Evolutionary conservation across 169 alveolate species (phyloP), one percentile per base, ranked within the genome.

Genomic region (Cyclospora cayetanensis): DNA sequence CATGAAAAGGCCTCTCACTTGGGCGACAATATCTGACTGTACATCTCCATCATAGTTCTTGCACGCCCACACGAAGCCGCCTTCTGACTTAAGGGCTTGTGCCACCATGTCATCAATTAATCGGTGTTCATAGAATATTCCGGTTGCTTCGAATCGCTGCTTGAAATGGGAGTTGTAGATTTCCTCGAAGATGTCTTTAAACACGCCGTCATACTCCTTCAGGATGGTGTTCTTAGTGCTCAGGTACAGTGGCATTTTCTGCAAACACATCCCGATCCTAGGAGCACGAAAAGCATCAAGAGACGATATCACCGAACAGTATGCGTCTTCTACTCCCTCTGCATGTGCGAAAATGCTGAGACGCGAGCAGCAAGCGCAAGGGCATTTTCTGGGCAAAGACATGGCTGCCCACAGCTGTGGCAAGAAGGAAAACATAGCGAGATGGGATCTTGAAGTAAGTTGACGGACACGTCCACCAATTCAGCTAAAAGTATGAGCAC

Each of bases 11-110:
- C 34, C 37, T 4, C 92, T 20, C 43, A 90, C 94, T 79, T 98
- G 99, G 63, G 99, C 99, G 31, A 98, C 98, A 46, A 97, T 96
- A 92, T 98, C 99, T 15, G 98, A 96, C 95, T 97, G 98, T 34
- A 98, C 99, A 93, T 98, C 99, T 29, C 99, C 99, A 91, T 98
- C 99, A 94, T 98, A 98, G 96, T 98, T 98, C 95, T 98, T 98
- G 96, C 99, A 98, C n/a, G 99, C 99, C 99, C 99, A 98, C 42
- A 98, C 99, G 93, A 98, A 98, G 55, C 99, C 99, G 34, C 99
- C 99, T 46, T 95, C 97, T 4, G 98, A 94, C 96, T 98, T 98
- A 52, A 98, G 92, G 34, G 97, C 98, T 91, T 96, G 98, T 43
- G 99, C 99, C 20, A 98, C 99, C 99, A 98, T 98, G 88, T 98